Percentiles rank a stretch among this genome's conserved stretches.
These are phyloP conservation scores for Erucastrum elatum DNA, from an alignment of 345 rosid genomes.

Conservation along the genomic window DNA sequence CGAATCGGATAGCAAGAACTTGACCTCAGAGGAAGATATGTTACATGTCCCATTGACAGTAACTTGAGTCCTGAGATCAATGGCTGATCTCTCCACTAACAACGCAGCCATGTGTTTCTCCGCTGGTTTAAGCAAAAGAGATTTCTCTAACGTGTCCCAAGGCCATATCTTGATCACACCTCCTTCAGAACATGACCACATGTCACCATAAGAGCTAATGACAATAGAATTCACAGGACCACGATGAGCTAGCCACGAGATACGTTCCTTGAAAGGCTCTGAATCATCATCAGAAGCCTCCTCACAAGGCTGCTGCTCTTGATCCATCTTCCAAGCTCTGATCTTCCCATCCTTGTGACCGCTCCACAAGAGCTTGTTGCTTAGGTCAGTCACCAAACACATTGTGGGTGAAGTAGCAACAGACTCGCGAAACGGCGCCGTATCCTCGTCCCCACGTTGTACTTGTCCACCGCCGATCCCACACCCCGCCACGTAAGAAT, in stretches of 20 bases:
- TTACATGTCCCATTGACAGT: slow-evolving; percentile 73
- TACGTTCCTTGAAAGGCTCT: slow-evolving; percentile 59
- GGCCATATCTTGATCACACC: slow-evolving; percentile 79
- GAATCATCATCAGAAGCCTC: slow-evolving; percentile 23
- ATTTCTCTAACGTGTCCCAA: slow-evolving; percentile 82
- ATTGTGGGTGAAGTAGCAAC: slow-evolving; percentile 63
- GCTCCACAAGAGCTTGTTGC: slow-evolving; percentile 67
- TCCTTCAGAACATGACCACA: slow-evolving; percentile 85
- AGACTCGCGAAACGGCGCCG: slow-evolving; percentile 89
- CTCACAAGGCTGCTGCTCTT: slow-evolving; percentile 37
- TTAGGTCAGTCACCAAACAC: slow-evolving; percentile 68
- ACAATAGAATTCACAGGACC: slow-evolving; percentile 69
- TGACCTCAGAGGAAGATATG: slow-evolving; percentile 75
- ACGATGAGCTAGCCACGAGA: slow-evolving; percentile 87
- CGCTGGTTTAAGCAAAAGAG: slow-evolving; percentile 64
- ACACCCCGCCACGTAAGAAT: slow-evolving; percentile 58
- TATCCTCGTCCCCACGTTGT: slow-evolving; percentile 90
- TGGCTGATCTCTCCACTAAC: slow-evolving; percentile 74
- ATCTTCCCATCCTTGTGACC: slow-evolving; percentile 91
- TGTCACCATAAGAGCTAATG: slow-evolving; percentile 72
- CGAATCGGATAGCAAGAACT: slow-evolving; percentile 59
- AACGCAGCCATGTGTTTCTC: slow-evolving; percentile 91
- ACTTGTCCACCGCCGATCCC: slow-evolving; percentile 62
- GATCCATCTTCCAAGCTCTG: slow-evolving; percentile 77
- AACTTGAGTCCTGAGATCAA: slow-evolving; percentile 85